Evolutionary conservation across 1,284 basidiomycete genomes (phyloP).

Genomic region (Entoloma clypeatum): DNA sequence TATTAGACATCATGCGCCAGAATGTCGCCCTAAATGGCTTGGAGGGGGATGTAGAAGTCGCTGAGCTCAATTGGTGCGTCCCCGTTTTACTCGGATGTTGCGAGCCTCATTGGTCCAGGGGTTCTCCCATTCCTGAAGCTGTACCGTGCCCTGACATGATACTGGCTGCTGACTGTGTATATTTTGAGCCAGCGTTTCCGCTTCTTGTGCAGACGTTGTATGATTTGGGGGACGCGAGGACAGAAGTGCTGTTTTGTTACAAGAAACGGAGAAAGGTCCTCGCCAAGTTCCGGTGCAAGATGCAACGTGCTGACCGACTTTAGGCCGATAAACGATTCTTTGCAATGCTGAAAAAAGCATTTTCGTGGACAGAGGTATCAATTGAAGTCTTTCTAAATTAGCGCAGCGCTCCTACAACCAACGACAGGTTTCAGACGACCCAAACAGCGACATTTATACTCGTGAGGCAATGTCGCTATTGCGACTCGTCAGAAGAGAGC

Average conservation of each 20-base stretch:
- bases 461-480: constrained; percentile 58
- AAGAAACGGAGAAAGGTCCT: constrained; percentile 87
- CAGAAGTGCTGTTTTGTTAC: constrained; percentile 86
- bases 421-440: constrained; percentile 49
- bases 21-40: constrained; percentile 70
- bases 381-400: not conserved
- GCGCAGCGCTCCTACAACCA: constrained; percentile 5
- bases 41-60: constrained; percentile 46
- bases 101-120: constrained; percentile 44
- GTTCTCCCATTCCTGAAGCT: constrained; percentile 41
- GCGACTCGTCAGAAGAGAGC: constrained; percentile 32
- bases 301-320: constrained; percentile 5
- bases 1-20: constrained; percentile 70
- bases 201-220: constrained; percentile 79
- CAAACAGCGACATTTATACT: constrained; percentile 44
- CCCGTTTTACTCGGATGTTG: constrained; percentile 16
- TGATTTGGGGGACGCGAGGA: constrained; percentile 52
- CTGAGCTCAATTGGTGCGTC: constrained; percentile 76
- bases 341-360: constrained; percentile 74
- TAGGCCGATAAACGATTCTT: constrained; percentile 94
- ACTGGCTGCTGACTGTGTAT: constrained; percentile 90
- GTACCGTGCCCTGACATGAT: constrained; percentile 61
- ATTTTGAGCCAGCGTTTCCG: constrained; percentile 93
- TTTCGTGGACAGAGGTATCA: constrained; percentile 69
- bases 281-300: not conserved